Evolutionary conservation across 2,329 filamentous ascomycete species (phyloP), one percentile per base, ranked within the genome.

Genomic region (Monosporascus sp.): DNA sequence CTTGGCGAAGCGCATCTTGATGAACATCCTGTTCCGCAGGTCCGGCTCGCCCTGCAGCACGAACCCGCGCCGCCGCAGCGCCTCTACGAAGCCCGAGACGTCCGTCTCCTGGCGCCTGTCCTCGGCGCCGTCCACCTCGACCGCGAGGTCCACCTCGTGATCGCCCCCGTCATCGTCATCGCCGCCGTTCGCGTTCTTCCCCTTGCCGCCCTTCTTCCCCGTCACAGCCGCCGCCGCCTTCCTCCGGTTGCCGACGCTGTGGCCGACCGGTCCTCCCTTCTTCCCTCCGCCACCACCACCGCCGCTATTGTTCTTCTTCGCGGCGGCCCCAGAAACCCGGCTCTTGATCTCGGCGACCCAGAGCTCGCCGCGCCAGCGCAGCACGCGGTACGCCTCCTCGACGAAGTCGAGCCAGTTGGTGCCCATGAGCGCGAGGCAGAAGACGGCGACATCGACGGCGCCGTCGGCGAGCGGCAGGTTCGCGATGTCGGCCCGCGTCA

Each of bases 301-400:
- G 2, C 84, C 79, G 4, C 84, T 85, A 67, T 7, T 14, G 14
- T 46, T 46, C 43, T 46, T 68, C 69, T 48, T 58, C 71, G 57
- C 77, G 47, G 64, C 71, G 3, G 83, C 78, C 45, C 84, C 79
- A 3, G 84, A 85, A 67, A 99, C 97, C 35, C 94, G 88, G 59
- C 84, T 90, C 75, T 97, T 97, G 72, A 99, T 97, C 74, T 99
- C 94, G 47, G 90, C 89, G 49, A 99, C 83, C 94, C 94, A 99
- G 51, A 96, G 84, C 76, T 99, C 94, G 60, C 94, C 94, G 66
- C 94, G 93, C 82, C 91, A 92, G 66, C 90, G 87, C 56, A 99
- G 80, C 49, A 97, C 80, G 51, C 94, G 86, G 76, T 90, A 96
- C 15, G 93, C 93, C 74, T 99, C 94, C 72, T 97, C 94, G 64